Evolutionary conservation across 257 asterid species (phyloP), one percentile per base, ranked within the genome.

Genomic region (Gentiana dahurica): DNA sequence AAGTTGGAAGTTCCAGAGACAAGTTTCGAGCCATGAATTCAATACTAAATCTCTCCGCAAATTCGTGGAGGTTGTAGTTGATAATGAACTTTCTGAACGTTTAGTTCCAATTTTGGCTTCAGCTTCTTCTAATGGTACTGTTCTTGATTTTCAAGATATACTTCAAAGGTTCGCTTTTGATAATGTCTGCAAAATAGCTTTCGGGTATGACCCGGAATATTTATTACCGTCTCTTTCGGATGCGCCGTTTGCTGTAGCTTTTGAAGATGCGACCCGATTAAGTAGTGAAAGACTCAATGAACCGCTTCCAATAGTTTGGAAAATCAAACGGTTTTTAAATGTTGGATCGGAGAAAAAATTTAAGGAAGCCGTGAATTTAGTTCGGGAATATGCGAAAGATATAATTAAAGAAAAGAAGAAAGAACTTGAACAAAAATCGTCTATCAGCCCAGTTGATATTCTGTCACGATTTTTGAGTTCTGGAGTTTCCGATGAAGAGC

Each of bases 111-210:
- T 79, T 10, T 64, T 86, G 0, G 38, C 57, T 5, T 11, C 47
- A 0, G 61, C 71, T 13, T 61, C 65, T 0, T 36, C 41, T 12
- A 46, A 39, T 1, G 39, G 49, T 6, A 52, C 50, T 0, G 73
- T 69, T 4, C 48, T 86, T 0, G 94, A 86, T 24, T 24, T 24
- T 24, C 24, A 24, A 24, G 24, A 24, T 24, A 24, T 24, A 68
- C 68, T 86, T 2, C 89, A 86, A 55, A 59, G 94, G 0, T 86
- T 86, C 12, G 83, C 94, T 2, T 86, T 86, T 33, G 95, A 86
- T 36, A 86, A 86, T 55, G 58, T 86, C 0, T 86, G 95, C 60
- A 65, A 58, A 49, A 64, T 86, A 41, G 87, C 95, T 0, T 86
- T 86, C 36, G 91, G 91, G 0, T 73, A 78, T 34, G 95, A 86